phyloP scores from a whole-genome alignment of 1,284 basidiomycete genomes.

The Ustilago vetiveriae region DNA sequence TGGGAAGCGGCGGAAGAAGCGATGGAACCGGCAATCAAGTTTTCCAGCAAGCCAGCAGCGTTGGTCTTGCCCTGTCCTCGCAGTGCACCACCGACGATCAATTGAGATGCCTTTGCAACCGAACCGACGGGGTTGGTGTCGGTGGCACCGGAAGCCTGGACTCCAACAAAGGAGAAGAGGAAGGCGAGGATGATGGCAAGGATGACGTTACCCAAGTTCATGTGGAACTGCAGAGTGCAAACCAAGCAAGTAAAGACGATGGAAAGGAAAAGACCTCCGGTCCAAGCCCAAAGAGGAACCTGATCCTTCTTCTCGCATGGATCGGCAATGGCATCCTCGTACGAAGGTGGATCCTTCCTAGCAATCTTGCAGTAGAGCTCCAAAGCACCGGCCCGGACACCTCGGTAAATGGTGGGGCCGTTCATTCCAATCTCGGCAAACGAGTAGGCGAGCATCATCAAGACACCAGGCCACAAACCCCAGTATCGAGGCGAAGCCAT shows the following conservation, averaged over 20 bases:
- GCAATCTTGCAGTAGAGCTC: slow-evolving; percentile 38
- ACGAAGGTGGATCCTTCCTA: slow-evolving; percentile 27
- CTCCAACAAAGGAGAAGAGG: slow-evolving; percentile 77
- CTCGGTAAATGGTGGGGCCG: slow-evolving; percentile 61
- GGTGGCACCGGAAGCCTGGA: slow-evolving; percentile 69
- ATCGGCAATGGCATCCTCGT: slow-evolving; percentile 48
- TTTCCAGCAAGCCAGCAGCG: slow-evolving; percentile 71
- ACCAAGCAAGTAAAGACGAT: slow-evolving; percentile 73
- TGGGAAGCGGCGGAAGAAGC: slow-evolving; percentile 74
- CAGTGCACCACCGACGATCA: slow-evolving; percentile 58
- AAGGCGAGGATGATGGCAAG: slow-evolving; percentile 71
- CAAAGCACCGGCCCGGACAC: slow-evolving; percentile 53
- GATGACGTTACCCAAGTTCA: slow-evolving; percentile 67
- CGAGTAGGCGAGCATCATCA: slow-evolving; percentile 68
- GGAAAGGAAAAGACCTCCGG: slow-evolving; percentile 70
- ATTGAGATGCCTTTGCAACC: slow-evolving; percentile 60
- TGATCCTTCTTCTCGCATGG: slow-evolving; percentile 69
- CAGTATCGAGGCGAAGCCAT: slow-evolving; percentile 75
- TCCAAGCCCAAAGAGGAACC: slow-evolving; percentile 74
- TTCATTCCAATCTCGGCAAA: slow-evolving; percentile 65
- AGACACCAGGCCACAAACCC: slow-evolving; percentile 77
- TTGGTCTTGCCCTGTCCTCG: slow-evolving; percentile 70
- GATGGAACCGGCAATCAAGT: slow-evolving; percentile 73
- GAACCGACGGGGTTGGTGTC: slow-evolving; percentile 60
- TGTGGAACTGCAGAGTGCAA: slow-evolving; percentile 58